phyloP scores from a whole-genome alignment of 768 basidiomycete genomes.

The Omphalotus guepiniiformis region DNA sequence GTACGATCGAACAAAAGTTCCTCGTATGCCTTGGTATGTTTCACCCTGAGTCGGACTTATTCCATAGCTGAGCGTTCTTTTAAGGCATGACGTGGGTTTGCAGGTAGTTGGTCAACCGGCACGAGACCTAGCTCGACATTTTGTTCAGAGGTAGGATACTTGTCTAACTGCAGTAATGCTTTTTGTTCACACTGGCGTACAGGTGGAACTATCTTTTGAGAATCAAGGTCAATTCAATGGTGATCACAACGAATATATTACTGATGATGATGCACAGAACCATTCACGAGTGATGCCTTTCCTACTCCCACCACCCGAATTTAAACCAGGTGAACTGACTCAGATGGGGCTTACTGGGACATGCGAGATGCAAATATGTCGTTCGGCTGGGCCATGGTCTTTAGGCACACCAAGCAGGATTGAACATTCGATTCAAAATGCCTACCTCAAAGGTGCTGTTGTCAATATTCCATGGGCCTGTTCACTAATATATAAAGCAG shows the following conservation, averaged over 20 bases:
- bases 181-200: neutral
- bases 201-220: slow-evolving; percentile 95
- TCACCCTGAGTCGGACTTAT: neutral
- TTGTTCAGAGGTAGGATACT: slow-evolving; percentile 71
- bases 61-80: neutral
- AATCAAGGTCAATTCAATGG: slow-evolving; percentile 63
- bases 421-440: slow-evolving; percentile 93
- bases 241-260: too few species aligned
- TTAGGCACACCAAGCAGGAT: slow-evolving; percentile 81
- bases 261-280: slow-evolving; percentile 41
- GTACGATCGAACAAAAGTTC: slow-evolving; percentile 86
- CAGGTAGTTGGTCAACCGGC: slow-evolving; percentile 97
- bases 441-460: slow-evolving; percentile 78
- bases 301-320: slow-evolving; percentile 90
- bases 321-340: slow-evolving; percentile 72
- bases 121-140: slow-evolving; percentile 90
- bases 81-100: slow-evolving; percentile 94
- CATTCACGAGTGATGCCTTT: slow-evolving; percentile 92
- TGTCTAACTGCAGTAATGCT: neutral
- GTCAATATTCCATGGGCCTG: neutral
- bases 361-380: slow-evolving; percentile 95
- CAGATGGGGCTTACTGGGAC: slow-evolving; percentile 87
- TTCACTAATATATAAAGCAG: slow-evolving; percentile 31
- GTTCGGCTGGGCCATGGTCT: slow-evolving; percentile 95
- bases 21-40: slow-evolving; percentile 96